These are phyloP conservation scores for Fusarium mundagurra DNA, from an alignment of 2,329 filamentous ascomycete genomes.

Conservation along the genomic window DNA sequence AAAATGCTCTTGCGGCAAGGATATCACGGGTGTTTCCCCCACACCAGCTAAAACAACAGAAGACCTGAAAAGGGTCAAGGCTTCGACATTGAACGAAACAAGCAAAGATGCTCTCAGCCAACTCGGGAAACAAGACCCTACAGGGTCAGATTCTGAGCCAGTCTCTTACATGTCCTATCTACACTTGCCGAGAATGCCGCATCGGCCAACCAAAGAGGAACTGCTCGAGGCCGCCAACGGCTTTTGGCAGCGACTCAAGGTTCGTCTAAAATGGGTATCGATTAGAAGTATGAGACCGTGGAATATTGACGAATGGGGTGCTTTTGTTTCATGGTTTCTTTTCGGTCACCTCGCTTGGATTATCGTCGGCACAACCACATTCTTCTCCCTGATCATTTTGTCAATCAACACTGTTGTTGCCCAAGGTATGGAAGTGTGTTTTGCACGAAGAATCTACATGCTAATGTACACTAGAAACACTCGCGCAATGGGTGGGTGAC, in stretches of 20 bases:
- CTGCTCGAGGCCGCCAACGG: conserved; percentile 89
- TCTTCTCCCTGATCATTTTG: conserved; percentile 91
- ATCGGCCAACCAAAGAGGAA: conserved; percentile 93
- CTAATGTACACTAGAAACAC: conserved; percentile 71
- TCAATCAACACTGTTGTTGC: conserved; percentile 96
- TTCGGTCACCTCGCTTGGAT: conserved; percentile 95
- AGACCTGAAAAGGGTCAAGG: conserved; percentile 28
- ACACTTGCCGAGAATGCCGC: conserved; percentile 74
- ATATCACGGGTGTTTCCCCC: conserved; percentile 7
- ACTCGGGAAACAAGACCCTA: conserved; percentile 7
- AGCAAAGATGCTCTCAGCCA: conserved; percentile 15
- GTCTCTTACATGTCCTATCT: conserved; percentile 67
- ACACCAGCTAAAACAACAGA: conserved; percentile 17
- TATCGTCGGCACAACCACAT: conserved; percentile 95
- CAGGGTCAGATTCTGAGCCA: conserved; percentile 49
- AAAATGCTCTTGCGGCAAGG: conserved; percentile 43
- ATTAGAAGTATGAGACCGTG: conserved; percentile 94
- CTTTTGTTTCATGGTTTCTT: conserved; percentile 93
- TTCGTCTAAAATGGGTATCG: conserved; percentile 97
- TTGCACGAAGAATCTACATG: background rate
- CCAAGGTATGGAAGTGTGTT: conserved; percentile 69
- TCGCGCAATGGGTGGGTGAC: conserved; percentile 93
- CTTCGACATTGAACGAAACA: conserved; percentile 15
- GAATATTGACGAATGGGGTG: conserved; percentile 95
- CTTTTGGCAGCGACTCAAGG: conserved; percentile 88